phyloP scores from a whole-genome alignment of 176 grass and related monocot species.

The Avena insularis region DNA sequence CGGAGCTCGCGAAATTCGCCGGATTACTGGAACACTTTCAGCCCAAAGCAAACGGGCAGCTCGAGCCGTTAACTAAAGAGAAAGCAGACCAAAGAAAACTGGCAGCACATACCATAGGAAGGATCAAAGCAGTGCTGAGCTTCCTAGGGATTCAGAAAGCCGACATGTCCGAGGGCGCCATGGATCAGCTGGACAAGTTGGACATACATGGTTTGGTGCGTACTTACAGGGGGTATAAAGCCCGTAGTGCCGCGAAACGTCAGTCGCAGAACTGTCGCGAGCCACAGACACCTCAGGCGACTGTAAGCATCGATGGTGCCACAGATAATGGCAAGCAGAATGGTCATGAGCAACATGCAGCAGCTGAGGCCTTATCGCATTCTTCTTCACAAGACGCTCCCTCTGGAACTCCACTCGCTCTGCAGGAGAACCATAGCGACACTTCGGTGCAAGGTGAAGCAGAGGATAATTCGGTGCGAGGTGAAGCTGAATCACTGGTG shows the following conservation, averaged over 20 bases:
- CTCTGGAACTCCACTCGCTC: neutral
- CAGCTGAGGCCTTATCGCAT: neutral
- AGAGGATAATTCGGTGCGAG: neutral
- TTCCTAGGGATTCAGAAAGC: constrained; percentile 35
- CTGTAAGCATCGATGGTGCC: neutral
- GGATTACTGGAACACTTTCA: neutral
- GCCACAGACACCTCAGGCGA: neutral
- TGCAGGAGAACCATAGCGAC: neutral
- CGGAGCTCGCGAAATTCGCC: neutral
- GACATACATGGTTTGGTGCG: neutral
- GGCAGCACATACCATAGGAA: neutral
- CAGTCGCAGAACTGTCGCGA: neutral
- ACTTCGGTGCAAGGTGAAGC: neutral
- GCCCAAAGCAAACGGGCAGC: neutral
- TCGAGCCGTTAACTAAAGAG: neutral
- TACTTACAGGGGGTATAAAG: neutral
- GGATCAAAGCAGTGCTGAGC: neutral
- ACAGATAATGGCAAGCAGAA: neutral
- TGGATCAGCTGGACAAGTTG: neutral
- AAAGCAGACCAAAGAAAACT: neutral
- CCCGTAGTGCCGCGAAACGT: too few species aligned
- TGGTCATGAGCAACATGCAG: neutral
- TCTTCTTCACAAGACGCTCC: neutral
- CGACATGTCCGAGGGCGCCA: neutral
- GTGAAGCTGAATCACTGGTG: neutral